Evolutionary conservation across 169 alveolate genomes (phyloP), one percentile per base, ranked within the genome.

Genomic region (Cystoisospora suis): DNA sequence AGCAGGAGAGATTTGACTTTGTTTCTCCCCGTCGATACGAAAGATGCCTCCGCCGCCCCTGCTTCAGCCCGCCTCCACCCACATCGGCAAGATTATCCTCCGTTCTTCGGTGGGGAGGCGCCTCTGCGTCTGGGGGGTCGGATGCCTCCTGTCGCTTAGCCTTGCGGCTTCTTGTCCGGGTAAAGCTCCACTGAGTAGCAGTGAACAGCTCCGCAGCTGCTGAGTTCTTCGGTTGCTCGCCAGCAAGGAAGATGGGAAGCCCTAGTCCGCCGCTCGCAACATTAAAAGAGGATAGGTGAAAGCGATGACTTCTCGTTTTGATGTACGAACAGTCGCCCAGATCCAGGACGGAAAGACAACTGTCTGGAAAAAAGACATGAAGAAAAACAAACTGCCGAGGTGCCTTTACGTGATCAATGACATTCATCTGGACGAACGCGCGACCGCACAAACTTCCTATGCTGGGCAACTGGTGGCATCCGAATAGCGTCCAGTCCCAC

Each of bases 181-280:
- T n/a, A n/a, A n/a, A n/a, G n/a, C n/a, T n/a, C n/a, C n/a, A n/a
- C n/a, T n/a, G n/a, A n/a, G n/a, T n/a, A n/a, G n/a, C n/a, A n/a
- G n/a, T n/a, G n/a, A n/a, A n/a, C n/a, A n/a, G n/a, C n/a, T n/a
- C n/a, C n/a, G n/a, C 42, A n/a, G 38, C 23, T 7, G 38, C 77
- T 23, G 36, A 12, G 42, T 15, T 23, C 7, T 65, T n/a, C 3
- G n/a, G 77, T 1, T 65, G 77, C 45, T 20, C n/a, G 3, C 34
- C 44, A 5, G 87, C 29, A 20, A 38, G 49, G 20, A 77, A 23
- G 32, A 77, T 77, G 9, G 87, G 87, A 40, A 42, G 65, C 34
- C 87, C 87, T 1, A 46, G 87, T 5, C 87, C 87, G 3, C 87
- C 87, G 59, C 87, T 45, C 47, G 42, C 53, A 45, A 77, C 34